These are phyloP conservation scores for Reutealis trisperma DNA, from an alignment of 345 rosid species.

Conservation along the genomic window DNA sequence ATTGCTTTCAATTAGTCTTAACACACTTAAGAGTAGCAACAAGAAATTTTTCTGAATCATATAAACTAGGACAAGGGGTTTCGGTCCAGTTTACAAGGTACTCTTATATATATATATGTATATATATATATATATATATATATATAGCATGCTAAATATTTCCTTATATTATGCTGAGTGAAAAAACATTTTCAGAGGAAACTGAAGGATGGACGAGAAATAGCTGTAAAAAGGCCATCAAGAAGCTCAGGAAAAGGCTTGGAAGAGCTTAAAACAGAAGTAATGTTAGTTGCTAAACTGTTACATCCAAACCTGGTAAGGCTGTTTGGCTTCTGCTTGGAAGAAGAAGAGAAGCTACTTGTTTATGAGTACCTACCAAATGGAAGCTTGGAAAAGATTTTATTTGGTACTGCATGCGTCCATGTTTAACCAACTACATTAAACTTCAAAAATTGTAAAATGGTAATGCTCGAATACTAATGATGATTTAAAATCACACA, in stretches of 20 bases:
- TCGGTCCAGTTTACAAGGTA: constrained; percentile 47
- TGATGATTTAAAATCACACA: not conserved
- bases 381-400: constrained; percentile 44
- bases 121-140: no score
- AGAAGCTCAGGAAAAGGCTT: constrained; percentile 36
- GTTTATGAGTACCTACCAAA: constrained; percentile 48
- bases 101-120: no score
- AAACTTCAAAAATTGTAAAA: no score
- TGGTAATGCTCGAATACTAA: not conserved
- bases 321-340: constrained; percentile 45
- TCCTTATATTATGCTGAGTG: not conserved
- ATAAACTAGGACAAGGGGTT: constrained; percentile 50
- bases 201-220: constrained; percentile 29
- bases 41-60: constrained; percentile 30
- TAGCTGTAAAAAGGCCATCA: constrained; percentile 42
- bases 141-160: not conserved
- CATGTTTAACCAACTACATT: no score
- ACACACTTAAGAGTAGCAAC: constrained; percentile 39
- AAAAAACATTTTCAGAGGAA: constrained; percentile 27
- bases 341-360: constrained; percentile 44
- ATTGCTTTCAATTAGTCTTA: constrained; percentile 33
- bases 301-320: constrained; percentile 48
- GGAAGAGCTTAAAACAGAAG: constrained; percentile 44
- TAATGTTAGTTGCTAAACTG: constrained; percentile 37
- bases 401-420: constrained; percentile 33